Evolutionary conservation across 768 basidiomycete genomes (phyloP).

Genomic region (Rhizopogon sp.): DNA sequence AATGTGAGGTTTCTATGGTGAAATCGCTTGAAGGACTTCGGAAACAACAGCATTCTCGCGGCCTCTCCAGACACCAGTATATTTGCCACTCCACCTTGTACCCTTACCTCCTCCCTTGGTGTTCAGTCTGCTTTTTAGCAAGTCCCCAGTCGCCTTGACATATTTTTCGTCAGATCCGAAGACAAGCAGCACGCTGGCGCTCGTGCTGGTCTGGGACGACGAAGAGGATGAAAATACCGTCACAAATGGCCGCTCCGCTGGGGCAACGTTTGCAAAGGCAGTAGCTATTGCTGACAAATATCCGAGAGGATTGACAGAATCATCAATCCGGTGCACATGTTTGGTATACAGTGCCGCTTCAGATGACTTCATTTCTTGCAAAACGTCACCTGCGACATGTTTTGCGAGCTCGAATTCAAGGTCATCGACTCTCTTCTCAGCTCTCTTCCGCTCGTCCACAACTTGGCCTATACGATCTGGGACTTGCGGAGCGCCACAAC

Average conservation of each 20-base stretch:
- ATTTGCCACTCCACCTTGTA: slow-evolving; percentile 71
- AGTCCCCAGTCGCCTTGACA: slow-evolving; percentile 56
- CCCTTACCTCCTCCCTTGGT: slow-evolving; percentile 82
- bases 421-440: slow-evolving; percentile 65
- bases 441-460: slow-evolving; percentile 59
- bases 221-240: slow-evolving; percentile 61
- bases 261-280: slow-evolving; percentile 31
- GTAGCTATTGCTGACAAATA: slow-evolving; percentile 57
- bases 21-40: slow-evolving; percentile 12
- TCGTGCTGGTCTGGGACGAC: slow-evolving; percentile 45
- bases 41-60: slow-evolving; percentile 15
- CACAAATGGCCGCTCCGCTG: slow-evolving; percentile 31
- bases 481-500: slow-evolving; percentile 62
- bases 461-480: slow-evolving; percentile 65
- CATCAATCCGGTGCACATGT: slow-evolving; percentile 57
- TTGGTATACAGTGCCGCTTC: slow-evolving; percentile 34
- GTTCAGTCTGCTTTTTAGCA: slow-evolving; percentile 48
- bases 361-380: slow-evolving; percentile 27
- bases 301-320: slow-evolving; percentile 50
- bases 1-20: slow-evolving; percentile 3
- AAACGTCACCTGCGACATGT: slow-evolving; percentile 38
- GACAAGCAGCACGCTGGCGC: slow-evolving; percentile 52
- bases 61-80: slow-evolving; percentile 37
- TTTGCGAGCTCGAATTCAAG: slow-evolving; percentile 62
- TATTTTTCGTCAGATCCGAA: slow-evolving; percentile 54